phyloP scores from a whole-genome alignment of 2,329 filamentous ascomycete genomes.

The Fusarium siculi region DNA sequence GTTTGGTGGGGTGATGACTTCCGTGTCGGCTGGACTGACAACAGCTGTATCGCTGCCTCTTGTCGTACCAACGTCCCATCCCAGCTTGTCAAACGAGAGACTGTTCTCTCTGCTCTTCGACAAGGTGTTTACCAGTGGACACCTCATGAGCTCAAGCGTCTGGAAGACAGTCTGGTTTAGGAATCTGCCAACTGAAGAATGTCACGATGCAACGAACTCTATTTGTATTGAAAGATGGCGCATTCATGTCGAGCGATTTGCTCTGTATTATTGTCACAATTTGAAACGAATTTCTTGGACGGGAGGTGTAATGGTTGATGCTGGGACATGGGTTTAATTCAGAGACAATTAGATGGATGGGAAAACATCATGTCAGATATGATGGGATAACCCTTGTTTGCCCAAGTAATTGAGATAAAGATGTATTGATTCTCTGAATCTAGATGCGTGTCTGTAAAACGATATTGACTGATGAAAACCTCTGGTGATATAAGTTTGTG shows the following conservation, averaged over 20 bases:
- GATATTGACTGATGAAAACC: neutral
- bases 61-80: slow-evolving; percentile 47
- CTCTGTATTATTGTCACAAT: slow-evolving; percentile 48
- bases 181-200: slow-evolving; percentile 45
- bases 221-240: slow-evolving; percentile 32
- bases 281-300: slow-evolving; percentile 51
- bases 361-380: slow-evolving; percentile 43
- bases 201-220: slow-evolving; percentile 7
- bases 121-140: slow-evolving; percentile 51
- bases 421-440: slow-evolving; percentile 6
- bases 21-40: slow-evolving; percentile 55
- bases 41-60: slow-evolving; percentile 51
- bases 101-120: slow-evolving; percentile 45
- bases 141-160: slow-evolving; percentile 45
- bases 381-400: slow-evolving; percentile 35
- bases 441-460: neutral
- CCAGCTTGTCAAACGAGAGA: slow-evolving; percentile 48
- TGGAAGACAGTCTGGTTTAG: slow-evolving; percentile 48
- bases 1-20: slow-evolving; percentile 57
- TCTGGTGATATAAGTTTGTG: neutral
- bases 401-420: slow-evolving; percentile 28
- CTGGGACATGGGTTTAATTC: slow-evolving; percentile 47
- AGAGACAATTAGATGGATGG: slow-evolving; percentile 41
- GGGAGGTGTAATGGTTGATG: slow-evolving; percentile 47
- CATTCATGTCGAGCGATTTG: slow-evolving; percentile 44